Evolutionary conservation across 2,329 filamentous ascomycete species (phyloP).

Genomic region (Capronia americana): DNA sequence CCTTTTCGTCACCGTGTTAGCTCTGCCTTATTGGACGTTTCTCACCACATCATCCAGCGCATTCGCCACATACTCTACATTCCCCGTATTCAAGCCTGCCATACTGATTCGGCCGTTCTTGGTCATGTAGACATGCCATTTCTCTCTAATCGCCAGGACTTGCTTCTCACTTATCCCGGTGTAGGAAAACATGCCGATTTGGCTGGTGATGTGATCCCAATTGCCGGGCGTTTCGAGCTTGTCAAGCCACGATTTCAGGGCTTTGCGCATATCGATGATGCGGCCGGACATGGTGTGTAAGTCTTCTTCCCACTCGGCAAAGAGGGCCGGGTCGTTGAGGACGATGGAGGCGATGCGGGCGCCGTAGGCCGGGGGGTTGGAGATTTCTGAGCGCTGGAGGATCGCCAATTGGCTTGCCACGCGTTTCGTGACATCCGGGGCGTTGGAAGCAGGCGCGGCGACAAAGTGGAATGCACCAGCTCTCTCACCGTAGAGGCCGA

Average conservation of each 20-base stretch:
- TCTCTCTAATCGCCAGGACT: constrained; percentile 53
- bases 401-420: constrained; percentile 90
- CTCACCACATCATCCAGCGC: constrained; percentile 83
- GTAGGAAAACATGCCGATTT: constrained; percentile 99
- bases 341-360: constrained; percentile 85
- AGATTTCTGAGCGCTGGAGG: constrained; percentile 95
- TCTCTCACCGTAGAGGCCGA: constrained; percentile 92
- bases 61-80: constrained; percentile 90
- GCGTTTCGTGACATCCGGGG: constrained; percentile 63
- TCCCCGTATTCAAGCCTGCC: constrained; percentile 93
- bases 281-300: constrained; percentile 92
- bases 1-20: neutral
- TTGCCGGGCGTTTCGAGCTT: constrained; percentile 82
- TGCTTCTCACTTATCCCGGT: constrained; percentile 59
- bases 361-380: constrained; percentile 93
- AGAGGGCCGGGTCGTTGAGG: constrained; percentile 81
- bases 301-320: constrained; percentile 91
- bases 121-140: constrained; percentile 67
- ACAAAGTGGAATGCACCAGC: constrained; percentile 97
- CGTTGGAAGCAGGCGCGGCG: constrained; percentile 72
- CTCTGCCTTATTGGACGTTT: constrained; percentile 26
- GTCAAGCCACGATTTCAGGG: constrained; percentile 79
- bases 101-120: constrained; percentile 99
- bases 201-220: constrained; percentile 97
- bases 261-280: constrained; percentile 88